Conservation (phyloP, 257 asterid genomes). For the Ilex aquifolium region DNA sequence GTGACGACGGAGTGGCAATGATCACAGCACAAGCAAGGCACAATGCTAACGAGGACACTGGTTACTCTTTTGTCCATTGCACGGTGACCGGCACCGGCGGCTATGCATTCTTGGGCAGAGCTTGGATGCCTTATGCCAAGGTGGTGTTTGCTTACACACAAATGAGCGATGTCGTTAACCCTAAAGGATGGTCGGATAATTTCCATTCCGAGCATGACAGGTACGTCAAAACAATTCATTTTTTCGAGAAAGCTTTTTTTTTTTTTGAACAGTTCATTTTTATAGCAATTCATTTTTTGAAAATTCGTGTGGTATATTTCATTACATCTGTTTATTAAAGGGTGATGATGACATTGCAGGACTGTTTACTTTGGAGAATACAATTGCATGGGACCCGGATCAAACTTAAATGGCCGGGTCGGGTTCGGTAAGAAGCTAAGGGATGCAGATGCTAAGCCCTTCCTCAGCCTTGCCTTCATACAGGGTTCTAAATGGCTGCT, state of each 20-base stretch:
- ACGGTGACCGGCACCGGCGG: constrained; percentile 39
- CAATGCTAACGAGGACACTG: constrained; percentile 13
- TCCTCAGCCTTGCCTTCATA: constrained; percentile 39
- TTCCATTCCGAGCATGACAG: constrained; percentile 6
- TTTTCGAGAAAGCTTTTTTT: too few relatives aligned
- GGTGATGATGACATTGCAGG: constrained; percentile 21
- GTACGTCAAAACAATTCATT: constrained; percentile 15
- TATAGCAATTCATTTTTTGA: too few relatives aligned
- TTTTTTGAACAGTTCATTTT: too few relatives aligned
- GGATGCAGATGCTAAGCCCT: constrained; percentile 29
- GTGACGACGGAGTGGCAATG: constrained; percentile 44
- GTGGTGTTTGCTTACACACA: constrained; percentile 42
- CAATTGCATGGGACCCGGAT: constrained; percentile 42
- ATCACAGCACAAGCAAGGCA: constrained; percentile 57
- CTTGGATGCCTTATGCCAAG: constrained; percentile 41
- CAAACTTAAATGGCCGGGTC: constrained; percentile 22
- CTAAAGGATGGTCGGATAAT: constrained; percentile 52
- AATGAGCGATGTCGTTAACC: constrained; percentile 36
- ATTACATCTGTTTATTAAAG: neutral
- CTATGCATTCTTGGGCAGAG: constrained; percentile 34
- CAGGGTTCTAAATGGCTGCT: constrained; percentile 65
- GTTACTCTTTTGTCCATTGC: constrained; percentile 46
- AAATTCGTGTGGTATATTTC: too few relatives aligned
- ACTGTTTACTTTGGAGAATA: constrained; percentile 57
- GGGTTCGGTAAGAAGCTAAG: constrained; percentile 34